Evolutionary conservation across 2,329 filamentous ascomycete genomes (phyloP), one percentile per base, ranked within the genome.

Genomic region (Pseudogymnoascus sp.): DNA sequence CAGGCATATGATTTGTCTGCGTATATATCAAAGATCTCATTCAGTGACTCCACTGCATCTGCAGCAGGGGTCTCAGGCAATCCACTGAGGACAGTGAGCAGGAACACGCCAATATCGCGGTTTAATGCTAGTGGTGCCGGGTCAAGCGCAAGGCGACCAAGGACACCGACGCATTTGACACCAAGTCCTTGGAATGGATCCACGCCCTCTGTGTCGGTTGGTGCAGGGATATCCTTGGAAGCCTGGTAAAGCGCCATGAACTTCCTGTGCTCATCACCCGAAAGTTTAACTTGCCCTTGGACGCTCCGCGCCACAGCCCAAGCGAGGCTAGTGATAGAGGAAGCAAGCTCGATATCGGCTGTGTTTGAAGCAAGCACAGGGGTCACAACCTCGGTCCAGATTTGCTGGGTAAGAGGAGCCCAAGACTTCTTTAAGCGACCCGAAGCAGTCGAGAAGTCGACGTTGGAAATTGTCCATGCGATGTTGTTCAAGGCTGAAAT

Each of bases 11-110:
- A 78, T 71, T 86, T 84, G 70, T 89, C 83, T 25, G 80, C 82
- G 73, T 89, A 89, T 6, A 89, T 79, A 67, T 89, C 87, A 67
- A 88, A 87, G 16, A 89, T 65, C 72, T 88, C 84, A 73, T 88
- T 84, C 45, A 89, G 75, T 14, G 84, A 83, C 74, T 89, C 86
- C 33, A 89, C 79, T 4, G 79, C 78, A 52, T 88, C 83, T 1
- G 84, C 85, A 1, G 79, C 73, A 1, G 83, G 77, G 0, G 81
- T 81, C 49, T 80, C 75, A 4, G 84, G 82, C 16, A 83, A 74
- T 8, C 74, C 73, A 33, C 79, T 75, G 33, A 88, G 73, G 4
- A 85, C 72, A 1, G 80, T 83, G 61, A 88, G 66, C 59, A 89
- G 76, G 71, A 88, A 89, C 14, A 82, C 77, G 58, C 85, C 86